phyloP scores from a whole-genome alignment of 139 green algal species.

The Haematococcus lacustris region DNA sequence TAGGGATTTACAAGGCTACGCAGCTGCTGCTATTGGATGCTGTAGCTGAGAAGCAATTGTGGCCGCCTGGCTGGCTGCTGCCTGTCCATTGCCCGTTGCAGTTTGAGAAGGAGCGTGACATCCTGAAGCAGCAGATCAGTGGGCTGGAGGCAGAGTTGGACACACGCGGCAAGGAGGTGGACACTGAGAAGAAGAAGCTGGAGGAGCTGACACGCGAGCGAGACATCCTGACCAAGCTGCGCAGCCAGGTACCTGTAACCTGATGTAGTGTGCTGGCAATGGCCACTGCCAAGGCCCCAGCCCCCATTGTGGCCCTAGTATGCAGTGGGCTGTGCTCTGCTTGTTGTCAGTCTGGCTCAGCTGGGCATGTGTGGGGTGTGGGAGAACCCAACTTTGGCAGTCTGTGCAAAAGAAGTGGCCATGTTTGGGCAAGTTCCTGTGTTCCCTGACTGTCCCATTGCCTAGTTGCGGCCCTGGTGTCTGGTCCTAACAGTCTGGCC shows the following conservation, averaged over 20 bases:
- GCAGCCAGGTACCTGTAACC: slow-evolving; percentile 41
- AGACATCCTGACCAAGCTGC: slow-evolving; percentile 84
- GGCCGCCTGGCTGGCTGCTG: too few species aligned
- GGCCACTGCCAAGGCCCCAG: too few species aligned
- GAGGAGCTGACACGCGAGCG: slow-evolving; percentile 78
- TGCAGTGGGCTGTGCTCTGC: background rate
- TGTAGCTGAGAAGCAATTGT: too few species aligned
- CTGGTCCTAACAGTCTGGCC: too few species aligned
- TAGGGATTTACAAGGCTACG: too few species aligned
- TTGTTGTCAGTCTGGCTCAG: background rate
- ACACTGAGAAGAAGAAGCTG: slow-evolving; percentile 61
- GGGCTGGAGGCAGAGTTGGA: slow-evolving; percentile 47
- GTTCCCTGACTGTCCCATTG: too few species aligned
- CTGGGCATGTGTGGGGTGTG: background rate
- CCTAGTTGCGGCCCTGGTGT: too few species aligned
- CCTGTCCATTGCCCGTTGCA: too few species aligned
- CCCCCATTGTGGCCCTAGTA: background rate
- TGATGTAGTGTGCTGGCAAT: too few species aligned
- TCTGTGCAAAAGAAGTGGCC: too few species aligned
- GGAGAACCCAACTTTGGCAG: background rate
- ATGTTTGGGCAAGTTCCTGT: too few species aligned
- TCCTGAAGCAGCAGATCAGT: slow-evolving; percentile 31
- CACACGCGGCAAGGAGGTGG: slow-evolving; percentile 33
- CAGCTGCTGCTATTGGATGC: too few species aligned
- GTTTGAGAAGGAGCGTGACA: slow-evolving; percentile 51